These are phyloP conservation scores for Globisporangium acanthophoron DNA, from an alignment of 352 stramenopile genomes.

Conservation along the genomic window DNA sequence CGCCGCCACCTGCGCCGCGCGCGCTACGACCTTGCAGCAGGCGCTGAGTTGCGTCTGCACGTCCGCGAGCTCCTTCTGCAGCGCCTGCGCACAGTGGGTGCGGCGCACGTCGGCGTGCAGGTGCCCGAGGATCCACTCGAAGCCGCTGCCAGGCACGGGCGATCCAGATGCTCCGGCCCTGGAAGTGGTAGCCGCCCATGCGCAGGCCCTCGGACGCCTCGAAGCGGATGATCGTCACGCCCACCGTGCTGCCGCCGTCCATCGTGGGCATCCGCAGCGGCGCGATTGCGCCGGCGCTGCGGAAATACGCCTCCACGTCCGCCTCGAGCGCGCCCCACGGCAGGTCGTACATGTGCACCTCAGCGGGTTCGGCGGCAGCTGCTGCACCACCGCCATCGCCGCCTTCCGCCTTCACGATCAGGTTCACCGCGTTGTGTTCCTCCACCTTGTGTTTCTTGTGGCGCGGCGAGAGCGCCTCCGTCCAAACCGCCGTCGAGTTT, in stretches of 20 bases:
- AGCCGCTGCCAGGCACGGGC: constrained; percentile 21
- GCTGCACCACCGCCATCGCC: background rate
- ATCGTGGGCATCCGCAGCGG: constrained; percentile 68
- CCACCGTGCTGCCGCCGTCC: constrained; percentile 62
- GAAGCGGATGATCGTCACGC: constrained; percentile 61
- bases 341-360: constrained; percentile 67
- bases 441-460: constrained; percentile 33
- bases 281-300: constrained; percentile 38
- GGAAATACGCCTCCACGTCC: constrained; percentile 63
- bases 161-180: constrained; percentile 62
- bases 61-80: constrained; percentile 17
- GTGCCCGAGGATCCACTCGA: constrained; percentile 21
- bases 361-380: constrained; percentile 13
- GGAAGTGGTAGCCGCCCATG: constrained; percentile 68
- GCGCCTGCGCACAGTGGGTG: constrained; percentile 19
- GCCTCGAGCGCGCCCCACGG: constrained; percentile 41
- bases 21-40: constrained; percentile 20
- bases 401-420: constrained; percentile 48
- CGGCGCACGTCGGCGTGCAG: constrained; percentile 15
- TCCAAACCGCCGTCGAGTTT: constrained; percentile 2
- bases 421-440: constrained; percentile 15
- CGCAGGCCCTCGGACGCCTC: constrained; percentile 37
- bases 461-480: constrained; percentile 21
- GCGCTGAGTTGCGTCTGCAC: constrained; percentile 15
- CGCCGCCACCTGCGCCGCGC: constrained; percentile 23